phyloP scores from a whole-genome alignment of 768 basidiomycete genomes.

The Phanerodontia chrysosporium region DNA sequence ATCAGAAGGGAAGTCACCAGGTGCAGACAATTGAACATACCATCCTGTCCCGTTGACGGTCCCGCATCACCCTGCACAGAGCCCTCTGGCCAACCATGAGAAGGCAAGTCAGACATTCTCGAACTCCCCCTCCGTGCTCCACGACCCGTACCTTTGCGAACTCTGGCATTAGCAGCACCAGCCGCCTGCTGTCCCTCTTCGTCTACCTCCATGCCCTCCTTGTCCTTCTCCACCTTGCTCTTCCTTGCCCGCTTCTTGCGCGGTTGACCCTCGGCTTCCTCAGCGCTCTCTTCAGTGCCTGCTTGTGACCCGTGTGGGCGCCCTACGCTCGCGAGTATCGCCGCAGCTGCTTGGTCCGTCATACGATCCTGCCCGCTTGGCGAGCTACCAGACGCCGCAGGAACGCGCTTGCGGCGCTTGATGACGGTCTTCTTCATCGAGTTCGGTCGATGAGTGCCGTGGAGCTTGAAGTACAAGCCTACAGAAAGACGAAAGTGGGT shows the following conservation, averaged over 20 bases:
- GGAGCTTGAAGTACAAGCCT: constrained; percentile 98
- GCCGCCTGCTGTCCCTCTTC: constrained; percentile 37
- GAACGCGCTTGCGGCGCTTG: constrained; percentile 96
- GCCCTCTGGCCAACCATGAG: constrained; percentile 6
- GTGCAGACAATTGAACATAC: not conserved
- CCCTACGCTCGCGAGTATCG: constrained; percentile 82
- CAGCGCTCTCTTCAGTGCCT: constrained; percentile 36
- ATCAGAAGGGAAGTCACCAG: constrained; percentile 17
- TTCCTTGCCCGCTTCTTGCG: constrained; percentile 52
- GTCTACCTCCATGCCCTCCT: constrained; percentile 43
- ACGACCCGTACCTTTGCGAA: constrained; percentile 4
- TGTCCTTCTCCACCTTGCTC: constrained; percentile 27
- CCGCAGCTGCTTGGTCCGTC: constrained; percentile 85
- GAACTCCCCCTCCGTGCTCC: constrained; percentile 1
- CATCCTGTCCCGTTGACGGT: constrained; percentile 1
- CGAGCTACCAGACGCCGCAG: constrained; percentile 57
- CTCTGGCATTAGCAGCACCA: not conserved
- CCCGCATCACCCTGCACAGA: not conserved
- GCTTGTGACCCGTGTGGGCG: constrained; percentile 38
- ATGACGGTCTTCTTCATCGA: constrained; percentile 99
- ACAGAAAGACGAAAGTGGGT: constrained; percentile 6
- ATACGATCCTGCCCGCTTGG: constrained; percentile 41
- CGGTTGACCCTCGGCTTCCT: constrained; percentile 41
- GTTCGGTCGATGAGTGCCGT: constrained; percentile 94
- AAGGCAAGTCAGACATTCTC: not conserved